phyloP scores from a whole-genome alignment of 2,329 filamentous ascomycete genomes.

The Xylaria sp. region DNA sequence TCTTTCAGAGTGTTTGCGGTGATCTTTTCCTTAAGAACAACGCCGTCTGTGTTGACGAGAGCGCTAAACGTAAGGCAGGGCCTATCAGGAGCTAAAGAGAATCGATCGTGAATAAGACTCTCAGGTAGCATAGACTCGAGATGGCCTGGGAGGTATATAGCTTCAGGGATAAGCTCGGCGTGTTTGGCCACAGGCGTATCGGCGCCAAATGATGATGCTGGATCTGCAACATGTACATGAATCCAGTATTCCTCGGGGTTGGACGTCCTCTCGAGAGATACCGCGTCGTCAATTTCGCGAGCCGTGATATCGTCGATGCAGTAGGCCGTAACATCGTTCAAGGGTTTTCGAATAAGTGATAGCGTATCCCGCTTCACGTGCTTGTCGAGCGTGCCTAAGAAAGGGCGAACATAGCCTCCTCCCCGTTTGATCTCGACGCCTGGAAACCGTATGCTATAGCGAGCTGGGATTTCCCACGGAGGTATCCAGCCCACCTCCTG shows the following conservation, averaged over 20 bases:
- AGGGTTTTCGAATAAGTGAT: conserved; percentile 65
- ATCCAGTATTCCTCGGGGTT: conserved; percentile 72
- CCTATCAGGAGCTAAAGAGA: conserved; percentile 63
- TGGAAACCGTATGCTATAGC: conserved; percentile 69
- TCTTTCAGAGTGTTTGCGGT: conserved; percentile 63
- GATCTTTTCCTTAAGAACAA: conserved; percentile 64
- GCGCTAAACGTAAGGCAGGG: conserved; percentile 72
- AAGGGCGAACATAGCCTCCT: conserved; percentile 54
- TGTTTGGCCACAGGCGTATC: conserved; percentile 67
- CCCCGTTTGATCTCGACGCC: conserved; percentile 56
- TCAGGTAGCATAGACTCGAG: conserved; percentile 67
- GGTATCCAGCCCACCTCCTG: conserved; percentile 78
- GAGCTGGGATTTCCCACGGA: conserved; percentile 74
- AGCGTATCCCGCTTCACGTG: conserved; percentile 57
- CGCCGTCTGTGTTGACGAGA: conserved; percentile 62
- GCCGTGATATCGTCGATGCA: conserved; percentile 77
- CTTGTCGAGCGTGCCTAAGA: conserved; percentile 49
- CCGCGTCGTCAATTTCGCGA: conserved; percentile 79
- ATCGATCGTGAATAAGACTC: conserved; percentile 58
- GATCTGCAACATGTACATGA: conserved; percentile 82
- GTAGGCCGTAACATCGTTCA: conserved; percentile 69
- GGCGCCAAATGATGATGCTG: conserved; percentile 73
- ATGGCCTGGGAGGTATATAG: conserved; percentile 69
- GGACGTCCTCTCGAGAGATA: conserved; percentile 73
- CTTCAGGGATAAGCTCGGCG: conserved; percentile 69